Conservation (phyloP, 352 stramenopile species). For the Pythium coloratum region DNA sequence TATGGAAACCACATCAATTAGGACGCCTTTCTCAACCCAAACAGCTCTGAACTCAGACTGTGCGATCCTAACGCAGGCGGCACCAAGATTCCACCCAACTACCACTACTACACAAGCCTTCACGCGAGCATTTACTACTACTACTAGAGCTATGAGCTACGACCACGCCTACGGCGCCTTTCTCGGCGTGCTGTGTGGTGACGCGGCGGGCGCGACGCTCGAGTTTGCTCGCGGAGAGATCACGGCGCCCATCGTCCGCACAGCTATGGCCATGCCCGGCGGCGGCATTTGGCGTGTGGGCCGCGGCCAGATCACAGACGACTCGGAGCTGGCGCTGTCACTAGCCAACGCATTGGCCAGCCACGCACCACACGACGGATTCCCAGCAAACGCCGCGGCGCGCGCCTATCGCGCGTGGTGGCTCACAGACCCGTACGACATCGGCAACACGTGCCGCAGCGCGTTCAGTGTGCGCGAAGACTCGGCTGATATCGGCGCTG, state of each 20-base stretch:
- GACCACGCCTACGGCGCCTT: constrained; percentile 47
- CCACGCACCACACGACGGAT: constrained; percentile 27
- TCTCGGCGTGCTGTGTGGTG: constrained; percentile 47
- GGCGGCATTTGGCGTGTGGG: constrained; percentile 43
- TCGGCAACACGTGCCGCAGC: constrained; percentile 48
- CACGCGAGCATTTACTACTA: neutral
- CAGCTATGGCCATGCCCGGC: constrained; percentile 52
- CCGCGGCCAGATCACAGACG: constrained; percentile 57
- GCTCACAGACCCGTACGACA: constrained; percentile 45
- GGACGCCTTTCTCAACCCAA: constrained; percentile 2
- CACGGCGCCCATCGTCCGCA: constrained; percentile 22
- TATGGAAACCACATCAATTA: constrained; percentile 2
- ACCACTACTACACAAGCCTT: too few relatives aligned
- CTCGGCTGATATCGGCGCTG: constrained; percentile 17
- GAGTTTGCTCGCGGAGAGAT: constrained; percentile 44
- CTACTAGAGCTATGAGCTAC: constrained; percentile 24
- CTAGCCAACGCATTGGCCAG: constrained; percentile 35
- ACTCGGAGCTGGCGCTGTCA: constrained; percentile 58
- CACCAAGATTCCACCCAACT: too few relatives aligned
- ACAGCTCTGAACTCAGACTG: too few relatives aligned
- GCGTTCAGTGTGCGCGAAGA: constrained; percentile 33
- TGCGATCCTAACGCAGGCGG: too few relatives aligned
- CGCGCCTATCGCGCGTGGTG: constrained; percentile 40
- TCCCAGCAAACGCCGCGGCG: constrained; percentile 44
- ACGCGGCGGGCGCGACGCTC: constrained; percentile 54